phyloP scores from a whole-genome alignment of 129 eudicot genomes.

The Artemisia argyi region DNA sequence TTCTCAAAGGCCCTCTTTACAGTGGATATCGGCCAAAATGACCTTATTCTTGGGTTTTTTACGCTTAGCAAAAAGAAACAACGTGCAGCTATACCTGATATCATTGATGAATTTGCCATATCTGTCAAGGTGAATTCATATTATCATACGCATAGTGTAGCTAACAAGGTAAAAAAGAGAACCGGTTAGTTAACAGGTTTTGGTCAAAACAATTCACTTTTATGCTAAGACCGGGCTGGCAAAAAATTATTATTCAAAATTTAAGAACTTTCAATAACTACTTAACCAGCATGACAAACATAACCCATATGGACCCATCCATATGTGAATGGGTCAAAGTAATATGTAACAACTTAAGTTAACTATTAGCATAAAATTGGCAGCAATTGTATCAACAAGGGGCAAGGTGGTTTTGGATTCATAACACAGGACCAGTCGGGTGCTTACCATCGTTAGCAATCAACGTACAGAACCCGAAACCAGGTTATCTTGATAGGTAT shows the following conservation, averaged over 20 bases:
- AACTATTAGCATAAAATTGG: slow-evolving; percentile 17
- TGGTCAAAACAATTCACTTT: no score
- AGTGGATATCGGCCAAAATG: slow-evolving; percentile 74
- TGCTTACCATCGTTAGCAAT: slow-evolving; percentile 51
- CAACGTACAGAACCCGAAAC: slow-evolving; percentile 36
- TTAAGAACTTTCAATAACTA: no score
- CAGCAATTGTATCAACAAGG: slow-evolving; percentile 65
- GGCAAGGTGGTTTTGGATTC: slow-evolving; percentile 73
- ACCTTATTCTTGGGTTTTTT: slow-evolving; percentile 53
- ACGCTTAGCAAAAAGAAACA: slow-evolving; percentile 38
- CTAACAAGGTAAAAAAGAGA: no score
- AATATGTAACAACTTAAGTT: not conserved
- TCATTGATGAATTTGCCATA: slow-evolving; percentile 45
- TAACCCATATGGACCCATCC: no score
- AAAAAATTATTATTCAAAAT: no score
- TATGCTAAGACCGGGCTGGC: no score
- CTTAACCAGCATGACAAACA: no score
- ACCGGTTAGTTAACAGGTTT: no score
- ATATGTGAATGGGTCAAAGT: no score
- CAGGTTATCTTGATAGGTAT: slow-evolving; percentile 52
- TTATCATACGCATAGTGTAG: no score
- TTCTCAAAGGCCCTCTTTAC: slow-evolving; percentile 63
- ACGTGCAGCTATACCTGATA: slow-evolving; percentile 44
- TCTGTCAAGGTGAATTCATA: slow-evolving; percentile 43
- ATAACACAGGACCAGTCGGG: slow-evolving; percentile 70